A percentile compares a stretch with the other conserved stretches of the same genome.
phyloP scores from a whole-genome alignment of 306 rosid species.

The Carpinus fangiana region DNA sequence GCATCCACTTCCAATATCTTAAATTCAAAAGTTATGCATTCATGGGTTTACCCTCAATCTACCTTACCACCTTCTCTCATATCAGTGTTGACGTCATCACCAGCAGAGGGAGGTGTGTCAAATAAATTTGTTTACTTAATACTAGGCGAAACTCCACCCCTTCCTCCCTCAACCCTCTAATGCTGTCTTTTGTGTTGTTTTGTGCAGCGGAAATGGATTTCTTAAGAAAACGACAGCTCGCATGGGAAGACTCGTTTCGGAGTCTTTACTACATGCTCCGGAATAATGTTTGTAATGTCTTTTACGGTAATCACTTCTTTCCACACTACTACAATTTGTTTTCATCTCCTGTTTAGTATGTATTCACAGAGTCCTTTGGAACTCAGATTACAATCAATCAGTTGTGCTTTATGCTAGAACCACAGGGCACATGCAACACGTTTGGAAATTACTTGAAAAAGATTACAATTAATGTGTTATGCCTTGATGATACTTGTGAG shows the following conservation, averaged over 20 bases:
- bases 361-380: slow-evolving; percentile 5
- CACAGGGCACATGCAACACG: background rate
- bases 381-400: background rate
- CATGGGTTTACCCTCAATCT: slow-evolving; percentile 96
- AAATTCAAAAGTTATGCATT: slow-evolving; percentile 49
- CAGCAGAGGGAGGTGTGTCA: slow-evolving; percentile 60
- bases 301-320: slow-evolving; percentile 66
- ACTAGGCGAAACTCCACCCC: background rate
- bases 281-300: slow-evolving; percentile 67
- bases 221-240: slow-evolving; percentile 61
- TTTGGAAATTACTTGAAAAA: background rate
- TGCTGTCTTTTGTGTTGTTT: slow-evolving; percentile 21
- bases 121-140: slow-evolving; percentile 2
- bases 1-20: slow-evolving; percentile 35
- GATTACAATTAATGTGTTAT: background rate
- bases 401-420: background rate
- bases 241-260: slow-evolving; percentile 92
- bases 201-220: slow-evolving; percentile 72
- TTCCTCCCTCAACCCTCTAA: background rate
- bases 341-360: background rate
- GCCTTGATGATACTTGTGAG: background rate
- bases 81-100: slow-evolving; percentile 66
- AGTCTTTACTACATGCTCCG: slow-evolving; percentile 89
- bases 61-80: slow-evolving; percentile 71
- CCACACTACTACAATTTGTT: slow-evolving; percentile 6